These are phyloP conservation scores for Coniferiporia sulphurascens DNA, from an alignment of 1,284 basidiomycete species.

Conservation along the genomic window DNA sequence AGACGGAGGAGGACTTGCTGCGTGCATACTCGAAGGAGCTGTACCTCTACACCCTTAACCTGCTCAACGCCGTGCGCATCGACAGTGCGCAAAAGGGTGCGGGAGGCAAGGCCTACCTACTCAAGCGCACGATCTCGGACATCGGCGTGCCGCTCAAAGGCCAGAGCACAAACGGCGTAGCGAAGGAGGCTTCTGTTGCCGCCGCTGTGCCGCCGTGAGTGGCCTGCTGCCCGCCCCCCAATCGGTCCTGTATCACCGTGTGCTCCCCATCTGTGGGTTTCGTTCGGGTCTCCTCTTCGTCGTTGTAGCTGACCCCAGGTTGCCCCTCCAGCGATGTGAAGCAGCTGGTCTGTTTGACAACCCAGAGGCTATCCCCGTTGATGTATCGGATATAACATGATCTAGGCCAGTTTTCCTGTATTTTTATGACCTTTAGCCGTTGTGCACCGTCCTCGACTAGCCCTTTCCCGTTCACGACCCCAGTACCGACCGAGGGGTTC, in stretches of 20 bases:
- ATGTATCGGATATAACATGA: neutral
- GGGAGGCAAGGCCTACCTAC: constrained; percentile 11
- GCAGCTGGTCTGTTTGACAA: constrained; percentile 2
- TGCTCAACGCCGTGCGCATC: constrained; percentile 15
- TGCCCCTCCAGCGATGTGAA: neutral
- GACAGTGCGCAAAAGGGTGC: constrained; percentile 7
- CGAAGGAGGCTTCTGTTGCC: constrained; percentile 2
- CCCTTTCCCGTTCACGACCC: neutral
- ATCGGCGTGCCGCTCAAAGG: constrained; percentile 13
- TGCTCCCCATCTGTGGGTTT: neutral
- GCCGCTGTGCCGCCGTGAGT: neutral
- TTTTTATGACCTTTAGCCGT: neutral
- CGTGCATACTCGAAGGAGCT: constrained; percentile 17
- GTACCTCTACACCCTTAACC: constrained; percentile 14
- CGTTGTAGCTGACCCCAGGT: neutral
- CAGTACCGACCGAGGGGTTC: too few relatives aligned
- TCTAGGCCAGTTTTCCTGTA: neutral
- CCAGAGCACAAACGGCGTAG: neutral
- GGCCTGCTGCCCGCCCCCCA: neutral
- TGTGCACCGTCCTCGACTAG: neutral
- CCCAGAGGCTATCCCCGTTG: neutral
- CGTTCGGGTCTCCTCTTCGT: neutral
- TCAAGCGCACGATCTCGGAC: constrained; percentile 17
- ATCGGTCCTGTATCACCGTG: neutral
- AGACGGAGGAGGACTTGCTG: constrained; percentile 9